These are phyloP conservation scores for Mycena alexandri DNA, from an alignment of 768 basidiomycete genomes.

Conservation along the genomic window DNA sequence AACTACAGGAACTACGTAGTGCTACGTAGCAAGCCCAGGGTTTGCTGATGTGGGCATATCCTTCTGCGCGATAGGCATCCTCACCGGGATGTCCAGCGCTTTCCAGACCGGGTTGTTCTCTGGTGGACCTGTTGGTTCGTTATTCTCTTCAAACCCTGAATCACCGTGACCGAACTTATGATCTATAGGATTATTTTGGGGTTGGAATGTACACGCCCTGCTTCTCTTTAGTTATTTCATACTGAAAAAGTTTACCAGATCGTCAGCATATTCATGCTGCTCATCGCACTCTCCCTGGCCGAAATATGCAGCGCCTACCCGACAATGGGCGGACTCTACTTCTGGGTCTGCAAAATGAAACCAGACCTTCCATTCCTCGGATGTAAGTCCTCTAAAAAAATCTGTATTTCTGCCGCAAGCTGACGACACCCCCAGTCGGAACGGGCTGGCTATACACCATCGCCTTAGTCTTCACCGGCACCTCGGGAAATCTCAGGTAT, in stretches of 20 bases:
- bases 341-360: constrained; percentile 75
- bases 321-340: constrained; percentile 71
- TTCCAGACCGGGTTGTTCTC: constrained; percentile 72
- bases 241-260: constrained; percentile 47
- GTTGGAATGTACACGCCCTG: constrained; percentile 63
- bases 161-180: background rate
- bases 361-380: constrained; percentile 65
- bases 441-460: constrained; percentile 74
- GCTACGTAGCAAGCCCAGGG: too few relatives aligned
- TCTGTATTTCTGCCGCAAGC: background rate
- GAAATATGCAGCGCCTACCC: constrained; percentile 73
- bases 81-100: constrained; percentile 71
- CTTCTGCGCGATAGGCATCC: constrained; percentile 71
- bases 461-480: constrained; percentile 71
- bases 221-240: background rate
- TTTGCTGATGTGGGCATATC: constrained; percentile 56
- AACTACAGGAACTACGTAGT: too few relatives aligned
- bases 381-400: constrained; percentile 49
- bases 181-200: constrained; percentile 63
- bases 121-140: constrained; percentile 64
- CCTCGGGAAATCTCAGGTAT: constrained; percentile 68
- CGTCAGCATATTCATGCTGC: constrained; percentile 64
- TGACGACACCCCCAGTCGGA: constrained; percentile 43
- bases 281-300: constrained; percentile 67
- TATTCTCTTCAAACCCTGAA: background rate